Evolutionary conservation across 176 grass and related monocot genomes (phyloP), one percentile per base, ranked within the genome.

Genomic region (Thinopyrum elongatum): DNA sequence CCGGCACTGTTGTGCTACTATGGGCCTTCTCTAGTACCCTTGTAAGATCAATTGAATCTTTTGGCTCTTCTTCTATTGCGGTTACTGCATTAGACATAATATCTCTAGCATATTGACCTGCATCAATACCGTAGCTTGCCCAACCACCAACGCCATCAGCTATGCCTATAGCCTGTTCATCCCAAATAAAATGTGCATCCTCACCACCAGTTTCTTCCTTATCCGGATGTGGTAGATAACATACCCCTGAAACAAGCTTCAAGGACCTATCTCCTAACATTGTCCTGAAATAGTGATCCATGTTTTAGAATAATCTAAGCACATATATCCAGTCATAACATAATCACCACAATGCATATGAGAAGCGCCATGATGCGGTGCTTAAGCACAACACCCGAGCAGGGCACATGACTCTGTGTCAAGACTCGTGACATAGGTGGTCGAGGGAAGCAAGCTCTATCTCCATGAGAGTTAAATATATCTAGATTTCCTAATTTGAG

Each of bases 141-240:
- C 92, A 94, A 34, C 92, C 92, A 69, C 92, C 92, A 49, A 94
- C 92, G 57, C 92, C 92, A 59, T 94, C 92, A 38, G 92, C 92
- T 53, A 94, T 82, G 7, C 92, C 92, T 79, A 94, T 92, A 6
- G 89, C 87, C 38, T 87, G 89, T 30, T 87, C 86, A 82, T 94
- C 85, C 78, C 90, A 94, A 49, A 94, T 92, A 84, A 94, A 94
- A 87, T 94, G 90, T 6, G 92, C 92, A 87, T 94, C 92, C 69
- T 94, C 92, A 36, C 92, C 92, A 74, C 92, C 90, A 74, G 87
- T 90, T 69, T 84, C 87, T 80, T 94, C 92, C 84, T 94, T 94
- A 77, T 94, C 92, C 17, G 92, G 92, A 60, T 94, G 92, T 73
- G 92, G 92, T 58, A 94, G 87, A 49, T 90, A 92, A 78, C 90